phyloP scores from a whole-genome alignment of 495 filamentous ascomycete species.

The Lasiosphaeriaceae sp. region DNA sequence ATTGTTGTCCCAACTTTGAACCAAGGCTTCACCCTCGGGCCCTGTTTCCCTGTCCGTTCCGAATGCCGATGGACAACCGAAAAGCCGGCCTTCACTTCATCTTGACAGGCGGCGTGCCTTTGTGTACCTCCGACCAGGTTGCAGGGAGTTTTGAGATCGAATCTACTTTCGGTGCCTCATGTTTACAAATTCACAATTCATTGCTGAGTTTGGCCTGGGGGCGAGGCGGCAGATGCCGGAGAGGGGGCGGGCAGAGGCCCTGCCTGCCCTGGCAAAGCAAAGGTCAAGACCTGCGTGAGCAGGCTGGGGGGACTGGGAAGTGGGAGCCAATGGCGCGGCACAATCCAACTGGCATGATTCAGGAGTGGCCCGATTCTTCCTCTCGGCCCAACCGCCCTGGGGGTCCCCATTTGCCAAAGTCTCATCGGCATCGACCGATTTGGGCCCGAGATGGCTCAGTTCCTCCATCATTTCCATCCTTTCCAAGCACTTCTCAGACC shows the following conservation, averaged over 20 bases:
- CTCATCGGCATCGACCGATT: slow-evolving; percentile 34
- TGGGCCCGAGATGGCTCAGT: slow-evolving; percentile 15
- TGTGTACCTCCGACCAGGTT: no score
- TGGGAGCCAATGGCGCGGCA: slow-evolving; percentile 10
- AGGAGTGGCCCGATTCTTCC: slow-evolving; percentile 29
- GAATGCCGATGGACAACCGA: no score
- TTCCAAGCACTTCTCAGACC: slow-evolving; percentile 27
- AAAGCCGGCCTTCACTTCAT: no score
- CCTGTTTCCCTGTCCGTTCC: no score
- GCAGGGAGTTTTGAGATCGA: no score
- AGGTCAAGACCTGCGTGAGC: background rate
- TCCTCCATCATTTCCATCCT: slow-evolving; percentile 25
- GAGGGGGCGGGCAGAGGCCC: background rate
- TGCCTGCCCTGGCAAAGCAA: background rate
- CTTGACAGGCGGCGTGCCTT: no score
- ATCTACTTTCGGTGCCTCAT: no score
- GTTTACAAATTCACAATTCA: no score
- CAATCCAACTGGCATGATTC: slow-evolving; percentile 25
- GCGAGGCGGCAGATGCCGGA: background rate
- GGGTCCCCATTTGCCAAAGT: slow-evolving; percentile 23
- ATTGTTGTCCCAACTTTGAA: no score
- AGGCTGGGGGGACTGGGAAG: background rate
- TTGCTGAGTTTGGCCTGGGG: no score
- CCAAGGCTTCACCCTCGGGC: no score
- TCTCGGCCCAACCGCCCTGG: slow-evolving; percentile 11